Evolutionary conservation across 1,284 basidiomycete species (phyloP).

Genomic region (Abortiporus biennis): DNA sequence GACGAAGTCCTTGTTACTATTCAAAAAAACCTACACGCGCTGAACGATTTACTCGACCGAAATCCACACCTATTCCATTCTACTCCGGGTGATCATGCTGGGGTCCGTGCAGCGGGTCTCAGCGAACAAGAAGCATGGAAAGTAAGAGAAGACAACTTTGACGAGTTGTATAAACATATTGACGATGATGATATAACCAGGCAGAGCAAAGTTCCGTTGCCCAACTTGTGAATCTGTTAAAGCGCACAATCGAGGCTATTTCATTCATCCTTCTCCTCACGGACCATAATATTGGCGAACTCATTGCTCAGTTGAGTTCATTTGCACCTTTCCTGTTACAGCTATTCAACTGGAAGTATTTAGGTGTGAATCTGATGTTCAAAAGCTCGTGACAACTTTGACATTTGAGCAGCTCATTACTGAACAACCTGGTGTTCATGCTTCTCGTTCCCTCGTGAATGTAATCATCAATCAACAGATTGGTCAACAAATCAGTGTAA

Average conservation of each 20-base stretch:
- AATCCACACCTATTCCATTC: slow-evolving; percentile 80
- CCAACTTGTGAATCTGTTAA: slow-evolving; percentile 69
- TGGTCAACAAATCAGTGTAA: slow-evolving; percentile 88
- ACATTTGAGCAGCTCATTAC: slow-evolving; percentile 87
- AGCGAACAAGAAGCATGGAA: slow-evolving; percentile 81
- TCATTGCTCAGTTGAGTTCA: slow-evolving; percentile 71
- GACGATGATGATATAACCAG: slow-evolving; percentile 27
- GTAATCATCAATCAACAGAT: slow-evolving; percentile 98
- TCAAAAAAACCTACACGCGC: slow-evolving; percentile 73
- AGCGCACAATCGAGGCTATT: slow-evolving; percentile 84
- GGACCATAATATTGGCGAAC: slow-evolving; percentile 87
- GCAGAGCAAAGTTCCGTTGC: slow-evolving; percentile 79
- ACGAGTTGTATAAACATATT: not conserved
- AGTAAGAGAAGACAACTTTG: slow-evolving; percentile 31
- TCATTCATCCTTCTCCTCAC: slow-evolving; percentile 89
- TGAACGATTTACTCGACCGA: slow-evolving; percentile 72
- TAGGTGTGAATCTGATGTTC: slow-evolving; percentile 67
- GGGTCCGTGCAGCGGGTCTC: slow-evolving; percentile 44
- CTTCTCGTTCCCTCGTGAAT: slow-evolving; percentile 86
- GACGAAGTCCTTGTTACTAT: slow-evolving; percentile 61
- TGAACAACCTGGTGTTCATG: slow-evolving; percentile 73
- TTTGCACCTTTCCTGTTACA: slow-evolving; percentile 11
- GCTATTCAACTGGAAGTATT: slow-evolving; percentile 8
- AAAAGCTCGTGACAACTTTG: slow-evolving; percentile 60
- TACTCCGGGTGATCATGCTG: slow-evolving; percentile 57